Conservation (phyloP, 192 early-diverging fungal species). For the Martensiomyces pterosporus region DNA sequence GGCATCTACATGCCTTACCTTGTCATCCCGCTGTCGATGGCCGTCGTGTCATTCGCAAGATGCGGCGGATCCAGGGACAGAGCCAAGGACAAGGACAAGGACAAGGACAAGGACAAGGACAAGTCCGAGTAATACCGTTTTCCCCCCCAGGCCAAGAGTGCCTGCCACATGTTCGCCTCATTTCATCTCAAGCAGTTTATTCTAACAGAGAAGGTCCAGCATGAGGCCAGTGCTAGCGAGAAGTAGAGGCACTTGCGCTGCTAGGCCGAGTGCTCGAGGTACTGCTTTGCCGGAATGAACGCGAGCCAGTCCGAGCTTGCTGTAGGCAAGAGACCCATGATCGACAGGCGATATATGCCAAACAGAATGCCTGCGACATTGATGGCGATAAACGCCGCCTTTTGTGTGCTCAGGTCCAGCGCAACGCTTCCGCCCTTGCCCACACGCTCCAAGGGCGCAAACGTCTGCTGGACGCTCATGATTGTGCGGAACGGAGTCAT, state of each 20-base stretch:
- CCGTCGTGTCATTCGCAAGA: conserved; percentile 19
- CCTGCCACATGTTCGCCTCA: no score
- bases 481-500: conserved; percentile 79
- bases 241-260: no score
- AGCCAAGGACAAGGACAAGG: no score
- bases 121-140: no score
- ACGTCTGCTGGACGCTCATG: conserved; percentile 64
- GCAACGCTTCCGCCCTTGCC: conserved; percentile 38
- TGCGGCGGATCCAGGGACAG: conserved; percentile 3
- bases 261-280: conserved; percentile 34
- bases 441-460: conserved; percentile 69
- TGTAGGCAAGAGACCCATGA: conserved; percentile 96
- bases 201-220: not conserved
- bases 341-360: conserved; percentile 85
- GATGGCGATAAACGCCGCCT: conserved; percentile 77
- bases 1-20: conserved; percentile 70
- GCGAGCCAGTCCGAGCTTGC: conserved; percentile 92
- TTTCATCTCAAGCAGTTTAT: not conserved
- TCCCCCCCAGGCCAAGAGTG: no score
- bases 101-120: no score
- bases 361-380: conserved; percentile 77
- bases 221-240: no score
- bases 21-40: conserved; percentile 59
- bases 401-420: conserved; percentile 65
- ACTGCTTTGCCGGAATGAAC: conserved; percentile 71